Base-by-base conservation (phyloP, 805 yeast species). In the Torulaspora franciscae region DNA sequence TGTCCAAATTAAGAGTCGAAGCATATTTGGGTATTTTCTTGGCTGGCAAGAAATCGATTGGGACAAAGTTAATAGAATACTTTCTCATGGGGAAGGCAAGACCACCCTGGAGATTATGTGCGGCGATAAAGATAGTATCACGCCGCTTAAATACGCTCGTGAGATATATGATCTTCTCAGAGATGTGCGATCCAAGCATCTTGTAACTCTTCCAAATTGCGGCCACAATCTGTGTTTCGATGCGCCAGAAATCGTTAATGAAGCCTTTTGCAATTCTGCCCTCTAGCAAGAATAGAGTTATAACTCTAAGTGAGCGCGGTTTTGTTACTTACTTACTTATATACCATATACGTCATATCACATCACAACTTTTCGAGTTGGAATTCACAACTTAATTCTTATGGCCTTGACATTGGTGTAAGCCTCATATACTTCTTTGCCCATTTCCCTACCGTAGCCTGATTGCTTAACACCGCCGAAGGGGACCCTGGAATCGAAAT, bases 401-500 rank as follows among this genome's bases (percentile, higher is more conserved):
- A 84, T 84, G 52, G 87, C 85, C 70, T 83, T 84, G 52, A 73
- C 74, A 67, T 83, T 88, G 47, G 84, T 78, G 74, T 83, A 84
- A 71, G 80, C 79, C 54, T 81, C 87, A 54, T 82, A 75, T 42
- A 84, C 88, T 63, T 83, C 89, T 37, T 68, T 67, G 68, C 93
- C 93, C 90, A 84, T 81, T 73, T 84, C 93, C 74, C 87, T 81
- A 66, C 93, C 93, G 65, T 83, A 76, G 67, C 91, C 91, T 50
- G 86, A 79, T 70, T 81, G 82, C 62, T 81, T 81, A 72, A 70
- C 82, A 62, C 91, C 91, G 66, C 91, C 91, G 61, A 84, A 84
- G 69, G 91, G 90, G 64, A 82, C 84, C 64, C 74, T 70, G 42
- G 75, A 77, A 62, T 83, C 80, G 77, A 83, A 82, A 64, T 82